These are phyloP conservation scores for Ceratobasidium papillatum DNA, from an alignment of 1,284 basidiomycete genomes.

Conservation along the genomic window DNA sequence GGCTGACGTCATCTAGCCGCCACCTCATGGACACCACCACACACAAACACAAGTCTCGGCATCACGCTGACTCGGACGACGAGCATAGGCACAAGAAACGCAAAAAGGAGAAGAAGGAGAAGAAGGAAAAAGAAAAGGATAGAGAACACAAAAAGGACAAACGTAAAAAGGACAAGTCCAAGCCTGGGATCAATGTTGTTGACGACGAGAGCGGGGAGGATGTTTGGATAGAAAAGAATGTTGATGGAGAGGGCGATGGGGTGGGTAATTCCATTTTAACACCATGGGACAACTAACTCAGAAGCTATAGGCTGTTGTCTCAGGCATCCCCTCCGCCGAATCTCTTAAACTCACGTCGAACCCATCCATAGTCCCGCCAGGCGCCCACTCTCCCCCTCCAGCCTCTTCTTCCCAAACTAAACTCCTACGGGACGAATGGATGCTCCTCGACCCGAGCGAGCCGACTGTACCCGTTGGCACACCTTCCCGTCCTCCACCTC, in stretches of 20 bases:
- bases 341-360: conserved; percentile 74
- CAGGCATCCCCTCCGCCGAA: conserved; percentile 80
- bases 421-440: conserved; percentile 86
- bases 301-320: conserved; percentile 64
- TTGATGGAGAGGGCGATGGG: conserved; percentile 76
- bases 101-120: conserved; percentile 56
- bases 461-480: conserved; percentile 45
- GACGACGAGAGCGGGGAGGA: conserved; percentile 75
- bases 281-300: not conserved
- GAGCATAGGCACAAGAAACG: conserved; percentile 45
- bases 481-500: conserved; percentile 47
- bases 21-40: conserved; percentile 28
- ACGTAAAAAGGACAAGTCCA: conserved; percentile 42
- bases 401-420: conserved; percentile 57
- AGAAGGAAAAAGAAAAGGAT: conserved; percentile 49
- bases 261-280: conserved; percentile 57
- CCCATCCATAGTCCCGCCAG: conserved; percentile 56
- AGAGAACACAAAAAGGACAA: conserved; percentile 57
- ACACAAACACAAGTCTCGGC: conserved; percentile 28
- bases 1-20: conserved; percentile 27
- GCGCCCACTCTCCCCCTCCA: conserved; percentile 59
- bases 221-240: conserved; percentile 89
- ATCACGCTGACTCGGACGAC: conserved; percentile 43
- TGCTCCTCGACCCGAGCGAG: conserved; percentile 67
- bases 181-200: conserved; percentile 56